Base-by-base conservation (phyloP, 1,284 basidiomycete species). In the Xerocomus nothofagi region DNA sequence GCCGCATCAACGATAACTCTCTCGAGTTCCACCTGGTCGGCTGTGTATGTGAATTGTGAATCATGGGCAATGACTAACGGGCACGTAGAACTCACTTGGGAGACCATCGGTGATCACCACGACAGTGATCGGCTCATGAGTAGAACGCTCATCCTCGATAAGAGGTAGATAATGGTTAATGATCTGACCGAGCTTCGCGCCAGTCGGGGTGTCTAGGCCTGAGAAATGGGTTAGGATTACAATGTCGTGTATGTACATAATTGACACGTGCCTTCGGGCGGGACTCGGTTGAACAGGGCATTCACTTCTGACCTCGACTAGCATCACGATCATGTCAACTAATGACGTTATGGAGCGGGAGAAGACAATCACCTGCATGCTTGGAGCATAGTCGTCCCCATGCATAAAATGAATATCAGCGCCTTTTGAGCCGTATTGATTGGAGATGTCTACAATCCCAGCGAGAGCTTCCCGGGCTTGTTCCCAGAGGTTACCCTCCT, bases 41-140 rank as follows among this genome's bases (percentile, higher is more conserved):
- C 80, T 81, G 49, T 51, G 53, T 3, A 51, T 15, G 10, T 17
- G 32, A 34, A 32, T 52, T 8, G 32, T 20, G 9, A 38, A 24
- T 18, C 20, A 10, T 56, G 11, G 50, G 39, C 36, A 33, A 36
- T 21, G 8, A 30, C 17, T 6, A 17, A 38, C 6, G 20, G 17
- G 6, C 15, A 24, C 33, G 18, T n/a, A 4, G 10, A 15, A 57
- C 73, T 54, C 51, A 76, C 76, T 75, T 2, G 77, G 73, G 24
- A 70, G 73, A 30, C 79, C 78, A 50, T 80, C 79, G 0, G 77
- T 79, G 48, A 79, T 69, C 20, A 79, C 64, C 32, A 79, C 51
- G 36, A 77, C 52, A 27, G 67, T 72, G 33, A 79, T 68, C 0
- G 78, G 79, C 45, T 75, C 76, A 29, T 70, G 60, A 18, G 45